These are phyloP conservation scores for Penicillium verrucosum DNA, from an alignment of 2,329 filamentous ascomycete species.

Conservation along the genomic window DNA sequence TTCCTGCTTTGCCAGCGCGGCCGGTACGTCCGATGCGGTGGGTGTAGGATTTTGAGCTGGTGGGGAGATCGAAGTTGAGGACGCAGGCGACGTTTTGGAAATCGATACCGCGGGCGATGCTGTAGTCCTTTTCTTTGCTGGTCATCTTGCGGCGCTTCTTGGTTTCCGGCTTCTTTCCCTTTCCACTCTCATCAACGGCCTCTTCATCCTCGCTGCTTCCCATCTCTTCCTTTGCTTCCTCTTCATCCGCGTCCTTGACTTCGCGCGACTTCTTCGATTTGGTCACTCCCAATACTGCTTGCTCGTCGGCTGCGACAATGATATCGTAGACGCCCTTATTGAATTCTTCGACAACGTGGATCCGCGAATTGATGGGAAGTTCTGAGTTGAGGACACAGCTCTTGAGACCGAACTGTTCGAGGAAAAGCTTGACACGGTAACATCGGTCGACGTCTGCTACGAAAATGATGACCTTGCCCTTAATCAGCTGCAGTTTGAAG, in stretches of 20 bases:
- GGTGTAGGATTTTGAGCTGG: constrained; percentile 86
- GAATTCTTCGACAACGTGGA: constrained; percentile 96
- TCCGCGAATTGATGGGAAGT: constrained; percentile 83
- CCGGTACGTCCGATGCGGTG: constrained; percentile 94
- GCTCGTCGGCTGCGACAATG: constrained; percentile 92
- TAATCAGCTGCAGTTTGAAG: constrained; percentile 90
- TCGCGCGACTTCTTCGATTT: constrained; percentile 35
- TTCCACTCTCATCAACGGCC: constrained; percentile 30
- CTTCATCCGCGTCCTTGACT: constrained; percentile 22
- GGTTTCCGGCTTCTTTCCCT: constrained; percentile 23
- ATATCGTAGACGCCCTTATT: constrained; percentile 97
- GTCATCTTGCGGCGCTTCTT: constrained; percentile 64
- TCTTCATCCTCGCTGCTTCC: constrained; percentile 42
- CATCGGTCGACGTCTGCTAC: constrained; percentile 84
- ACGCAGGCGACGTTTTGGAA: constrained; percentile 94
- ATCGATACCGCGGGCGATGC: constrained; percentile 93
- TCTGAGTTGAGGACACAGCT: constrained; percentile 94
- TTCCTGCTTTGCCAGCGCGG: constrained; percentile 84
- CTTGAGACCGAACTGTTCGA: constrained; percentile 95
- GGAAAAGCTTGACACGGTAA: constrained; percentile 88
- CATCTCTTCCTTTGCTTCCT: constrained; percentile 28
- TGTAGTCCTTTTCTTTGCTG: constrained; percentile 78
- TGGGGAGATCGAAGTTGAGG: constrained; percentile 94
- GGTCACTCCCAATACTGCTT: constrained; percentile 67
- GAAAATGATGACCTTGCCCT: constrained; percentile 83